Conservation (phyloP, 73 alveolate species). For the Halteria grandinella region DNA sequence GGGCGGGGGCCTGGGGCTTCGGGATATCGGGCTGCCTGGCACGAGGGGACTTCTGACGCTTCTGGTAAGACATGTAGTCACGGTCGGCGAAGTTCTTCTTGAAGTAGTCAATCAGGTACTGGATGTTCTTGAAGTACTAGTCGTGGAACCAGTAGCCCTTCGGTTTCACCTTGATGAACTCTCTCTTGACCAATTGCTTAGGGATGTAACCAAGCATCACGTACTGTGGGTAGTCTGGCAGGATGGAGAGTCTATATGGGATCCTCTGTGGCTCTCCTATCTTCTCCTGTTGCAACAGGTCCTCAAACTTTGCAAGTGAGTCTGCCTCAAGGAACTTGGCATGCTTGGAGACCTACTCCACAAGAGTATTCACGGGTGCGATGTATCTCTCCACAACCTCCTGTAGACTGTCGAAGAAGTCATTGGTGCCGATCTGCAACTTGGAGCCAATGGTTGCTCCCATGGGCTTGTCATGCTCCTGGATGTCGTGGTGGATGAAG, state of each 20-base stretch:
- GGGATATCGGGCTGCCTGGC: no score
- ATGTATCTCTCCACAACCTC: slow-evolving; percentile 91
- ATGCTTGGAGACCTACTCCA: slow-evolving; percentile 73
- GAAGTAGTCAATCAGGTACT: slow-evolving; percentile 48
- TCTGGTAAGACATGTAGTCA: slow-evolving; percentile 36
- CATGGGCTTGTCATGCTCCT: slow-evolving; percentile 82
- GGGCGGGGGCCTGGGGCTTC: not conserved
- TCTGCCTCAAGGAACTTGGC: slow-evolving; percentile 72
- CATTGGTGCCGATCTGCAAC: slow-evolving; percentile 78
- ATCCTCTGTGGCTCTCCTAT: slow-evolving; percentile 73
- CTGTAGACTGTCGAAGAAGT: slow-evolving; percentile 83
- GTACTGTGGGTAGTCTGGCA: slow-evolving; percentile 88
- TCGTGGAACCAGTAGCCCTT: slow-evolving; percentile 70
- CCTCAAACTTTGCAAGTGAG: slow-evolving; percentile 78
- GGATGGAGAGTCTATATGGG: slow-evolving; percentile 87
- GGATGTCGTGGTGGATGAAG: slow-evolving; percentile 87
- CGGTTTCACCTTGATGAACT: slow-evolving; percentile 86
- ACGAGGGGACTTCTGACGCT: slow-evolving; percentile 4
- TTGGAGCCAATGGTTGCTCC: slow-evolving; percentile 81
- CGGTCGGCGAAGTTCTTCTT: slow-evolving; percentile 21
- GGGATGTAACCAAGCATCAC: slow-evolving; percentile 89
- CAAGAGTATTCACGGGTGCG: slow-evolving; percentile 77
- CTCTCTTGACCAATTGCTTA: slow-evolving; percentile 71
- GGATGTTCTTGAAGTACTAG: slow-evolving; percentile 8
- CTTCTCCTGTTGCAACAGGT: slow-evolving; percentile 79